Evolutionary conservation across 2,329 filamentous ascomycete genomes (phyloP).

Genomic region (Ilyonectria destructans): DNA sequence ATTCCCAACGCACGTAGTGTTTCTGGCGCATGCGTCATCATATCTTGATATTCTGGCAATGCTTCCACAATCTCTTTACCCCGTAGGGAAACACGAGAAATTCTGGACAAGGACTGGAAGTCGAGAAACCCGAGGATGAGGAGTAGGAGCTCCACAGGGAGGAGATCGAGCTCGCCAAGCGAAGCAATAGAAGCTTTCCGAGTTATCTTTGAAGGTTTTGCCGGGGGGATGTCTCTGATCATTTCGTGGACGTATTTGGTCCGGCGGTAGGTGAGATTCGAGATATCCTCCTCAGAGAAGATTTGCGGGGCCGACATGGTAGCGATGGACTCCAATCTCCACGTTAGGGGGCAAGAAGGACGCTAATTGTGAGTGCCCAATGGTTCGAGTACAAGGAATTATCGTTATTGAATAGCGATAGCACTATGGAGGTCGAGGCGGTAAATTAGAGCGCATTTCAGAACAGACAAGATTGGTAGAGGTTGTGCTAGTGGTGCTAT

Average conservation of each 20-base stretch:
- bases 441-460: too few relatives aligned
- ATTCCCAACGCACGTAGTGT: slow-evolving; percentile 37
- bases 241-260: neutral
- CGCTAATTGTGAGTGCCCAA: neutral
- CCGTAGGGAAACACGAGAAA: slow-evolving; percentile 42
- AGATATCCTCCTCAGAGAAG: neutral
- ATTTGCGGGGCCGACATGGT: neutral
- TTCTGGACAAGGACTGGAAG: slow-evolving; percentile 42
- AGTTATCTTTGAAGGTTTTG: neutral
- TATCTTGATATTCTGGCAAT: slow-evolving; percentile 56
- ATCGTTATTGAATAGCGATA: too few relatives aligned
- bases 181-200: slow-evolving; percentile 13
- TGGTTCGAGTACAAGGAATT: too few relatives aligned
- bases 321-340: neutral
- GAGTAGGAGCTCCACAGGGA: slow-evolving; percentile 43
- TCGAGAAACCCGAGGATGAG: slow-evolving; percentile 44
- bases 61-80: slow-evolving; percentile 41
- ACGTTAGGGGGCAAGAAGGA: neutral
- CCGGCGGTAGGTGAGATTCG: neutral
- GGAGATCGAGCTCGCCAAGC: slow-evolving; percentile 41
- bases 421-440: too few relatives aligned
- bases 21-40: slow-evolving; percentile 56
- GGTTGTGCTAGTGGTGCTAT: neutral
- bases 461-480: neutral
- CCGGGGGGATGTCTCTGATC: neutral